Percentiles rank a stretch among this genome's conserved stretches.
Evolutionary conservation across 352 stramenopile genomes (phyloP).

Genomic region (Thalassiosira exigua): DNA sequence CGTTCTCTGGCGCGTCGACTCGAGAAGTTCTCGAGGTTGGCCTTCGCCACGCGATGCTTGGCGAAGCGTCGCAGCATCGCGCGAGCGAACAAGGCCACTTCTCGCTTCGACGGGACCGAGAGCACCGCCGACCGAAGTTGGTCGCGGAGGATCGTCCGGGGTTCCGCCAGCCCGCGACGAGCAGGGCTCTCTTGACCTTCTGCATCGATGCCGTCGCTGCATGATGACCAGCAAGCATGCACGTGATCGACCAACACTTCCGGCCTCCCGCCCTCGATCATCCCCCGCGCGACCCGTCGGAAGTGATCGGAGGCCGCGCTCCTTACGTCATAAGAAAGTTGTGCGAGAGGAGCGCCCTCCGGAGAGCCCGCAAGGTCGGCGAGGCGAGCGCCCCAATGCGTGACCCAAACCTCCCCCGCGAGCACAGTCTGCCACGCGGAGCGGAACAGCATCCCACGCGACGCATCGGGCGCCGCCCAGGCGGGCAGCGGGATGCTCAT

Average conservation of each 20-base stretch:
- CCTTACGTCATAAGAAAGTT: too few relatives aligned
- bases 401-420: too few relatives aligned
- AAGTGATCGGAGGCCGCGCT: slow-evolving; percentile 46
- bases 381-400: too few relatives aligned
- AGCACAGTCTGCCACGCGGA: slow-evolving; percentile 38
- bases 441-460: slow-evolving; percentile 32
- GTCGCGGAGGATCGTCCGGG: slow-evolving; percentile 35
- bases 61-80: slow-evolving; percentile 23
- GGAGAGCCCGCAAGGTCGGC: too few relatives aligned
- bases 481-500: slow-evolving; percentile 45
- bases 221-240: slow-evolving; percentile 31
- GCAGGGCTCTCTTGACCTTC: background rate
- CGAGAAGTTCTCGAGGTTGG: background rate
- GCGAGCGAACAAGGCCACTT: slow-evolving; percentile 35
- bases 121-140: slow-evolving; percentile 34
- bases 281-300: slow-evolving; percentile 39
- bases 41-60: slow-evolving; percentile 18
- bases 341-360: too few relatives aligned
- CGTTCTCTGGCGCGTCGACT: slow-evolving; percentile 9
- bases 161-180: too few relatives aligned
- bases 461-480: slow-evolving; percentile 44
- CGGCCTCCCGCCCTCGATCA: slow-evolving; percentile 40
- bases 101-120: slow-evolving; percentile 45
- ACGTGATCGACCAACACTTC: slow-evolving; percentile 33
- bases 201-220: slow-evolving; percentile 20